Percentiles rank a stretch among this genome's conserved stretches.
Conservation (phyloP, 1,139 yeast species). For the Candida gigantensis region DNA sequence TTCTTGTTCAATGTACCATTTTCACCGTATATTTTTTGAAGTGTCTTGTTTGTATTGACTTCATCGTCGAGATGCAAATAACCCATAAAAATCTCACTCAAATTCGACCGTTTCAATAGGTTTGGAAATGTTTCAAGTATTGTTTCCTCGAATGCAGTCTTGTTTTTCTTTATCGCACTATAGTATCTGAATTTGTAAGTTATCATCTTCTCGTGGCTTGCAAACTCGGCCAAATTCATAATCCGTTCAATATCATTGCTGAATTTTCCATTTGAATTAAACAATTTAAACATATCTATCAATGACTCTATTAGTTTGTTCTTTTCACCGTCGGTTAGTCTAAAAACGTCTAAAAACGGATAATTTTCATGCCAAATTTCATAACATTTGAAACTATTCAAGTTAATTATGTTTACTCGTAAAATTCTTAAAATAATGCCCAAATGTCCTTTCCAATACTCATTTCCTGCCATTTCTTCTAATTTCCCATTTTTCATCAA, state of each 20-base stretch:
- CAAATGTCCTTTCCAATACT: no score
- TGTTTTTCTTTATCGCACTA: not conserved
- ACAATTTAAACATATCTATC: not conserved
- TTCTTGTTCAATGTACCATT: conserved; percentile 23
- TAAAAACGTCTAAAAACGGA: not conserved
- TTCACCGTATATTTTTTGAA: conserved; percentile 32
- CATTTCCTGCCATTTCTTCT: not conserved
- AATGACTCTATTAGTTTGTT: not conserved
- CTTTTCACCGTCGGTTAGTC: not conserved
- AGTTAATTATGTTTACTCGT: conserved; percentile 9
- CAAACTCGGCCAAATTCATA: not conserved
- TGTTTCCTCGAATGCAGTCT: not conserved
- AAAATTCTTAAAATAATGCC: conserved; percentile 5
- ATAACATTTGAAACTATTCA: conserved; percentile 6
- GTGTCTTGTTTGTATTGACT: conserved; percentile 30
- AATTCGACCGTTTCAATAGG: conserved; percentile 33
- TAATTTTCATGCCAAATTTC: conserved; percentile 6
- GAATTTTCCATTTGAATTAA: conserved; percentile 1
- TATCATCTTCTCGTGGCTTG: not conserved
- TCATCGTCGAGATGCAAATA: conserved; percentile 30
- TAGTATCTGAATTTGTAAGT: not conserved
- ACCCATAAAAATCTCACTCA: conserved; percentile 35
- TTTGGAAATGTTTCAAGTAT: not conserved
- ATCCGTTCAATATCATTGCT: not conserved
- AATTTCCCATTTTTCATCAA: not conserved